Evolutionary conservation across 345 rosid genomes (phyloP).

Genomic region (Pugionium cornutum): DNA sequence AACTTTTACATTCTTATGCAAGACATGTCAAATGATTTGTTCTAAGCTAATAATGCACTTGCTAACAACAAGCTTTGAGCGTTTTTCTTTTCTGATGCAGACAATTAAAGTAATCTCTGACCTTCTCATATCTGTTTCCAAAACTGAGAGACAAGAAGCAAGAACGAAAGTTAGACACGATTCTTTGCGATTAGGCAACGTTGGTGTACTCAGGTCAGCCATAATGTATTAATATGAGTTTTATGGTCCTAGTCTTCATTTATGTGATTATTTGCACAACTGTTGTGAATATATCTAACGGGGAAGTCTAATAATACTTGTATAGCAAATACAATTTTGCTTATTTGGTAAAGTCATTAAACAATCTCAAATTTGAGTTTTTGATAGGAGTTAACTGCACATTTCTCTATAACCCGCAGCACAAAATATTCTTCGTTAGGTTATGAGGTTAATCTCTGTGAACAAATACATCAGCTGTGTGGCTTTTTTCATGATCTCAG

Average conservation of each 20-base stretch:
- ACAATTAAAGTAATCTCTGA: slow-evolving; percentile 88
- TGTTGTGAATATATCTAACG: not conserved
- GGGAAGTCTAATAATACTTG: slow-evolving; percentile 9
- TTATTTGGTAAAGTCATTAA: not conserved
- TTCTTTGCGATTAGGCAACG: slow-evolving; percentile 94
- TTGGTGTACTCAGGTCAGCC: slow-evolving; percentile 88
- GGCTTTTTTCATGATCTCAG: slow-evolving; percentile 49
- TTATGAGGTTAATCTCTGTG: slow-evolving; percentile 11
- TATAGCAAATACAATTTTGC: not conserved
- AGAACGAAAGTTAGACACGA: slow-evolving; percentile 94
- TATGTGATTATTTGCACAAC: slow-evolving; percentile 8
- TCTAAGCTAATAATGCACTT: not conserved
- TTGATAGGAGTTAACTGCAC: slow-evolving; percentile 1
- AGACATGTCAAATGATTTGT: slow-evolving; percentile 9
- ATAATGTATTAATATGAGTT: slow-evolving; percentile 22
- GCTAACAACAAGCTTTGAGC: not conserved
- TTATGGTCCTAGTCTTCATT: slow-evolving; percentile 1
- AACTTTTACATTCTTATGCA: slow-evolving; percentile 7
- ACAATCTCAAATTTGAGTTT: not conserved
- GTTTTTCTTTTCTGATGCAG: slow-evolving; percentile 51
- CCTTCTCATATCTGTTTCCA: slow-evolving; percentile 91
- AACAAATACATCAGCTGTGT: slow-evolving; percentile 11
- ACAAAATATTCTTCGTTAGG: slow-evolving; percentile 17
- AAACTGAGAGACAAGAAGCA: slow-evolving; percentile 97
- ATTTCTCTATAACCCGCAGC: not conserved